Base-by-base conservation (phyloP, 352 stramenopile genomes). In the Pythium grandisporangium region DNA sequence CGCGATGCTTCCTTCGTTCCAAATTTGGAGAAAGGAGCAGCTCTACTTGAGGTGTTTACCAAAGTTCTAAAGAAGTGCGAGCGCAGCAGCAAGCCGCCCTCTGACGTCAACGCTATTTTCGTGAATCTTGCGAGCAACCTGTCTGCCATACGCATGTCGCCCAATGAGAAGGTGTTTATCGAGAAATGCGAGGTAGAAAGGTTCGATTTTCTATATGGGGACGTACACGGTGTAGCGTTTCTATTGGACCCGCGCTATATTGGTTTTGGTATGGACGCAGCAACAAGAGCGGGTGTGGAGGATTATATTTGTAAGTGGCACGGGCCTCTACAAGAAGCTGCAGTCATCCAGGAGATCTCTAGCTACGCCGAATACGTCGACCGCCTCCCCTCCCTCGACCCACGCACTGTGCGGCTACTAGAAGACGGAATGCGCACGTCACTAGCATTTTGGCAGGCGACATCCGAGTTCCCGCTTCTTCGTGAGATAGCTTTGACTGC, bases 121-220 rank as follows among this genome's bases (percentile, higher is more conserved):
- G 24, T 51, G 2, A 13, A 20, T 2, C 34, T 51, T 2, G 4
- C 16, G 1, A 12, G 11, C 7, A 6, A 17, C 1, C 20, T 38
- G 5, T 13, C 22, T 5, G 17, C 20, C n/a, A 23, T 49, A 2
- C 17, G n/a, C 1, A 17, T 44, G 3, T 17, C 44, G 2, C 5
- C 26, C 7, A 11, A 1, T 2, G 44, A 51, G 4, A 10, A 23
- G 1, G 38, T 29, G 3, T 24, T 22, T 8, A 25, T 38, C 3
- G 38, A 37, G 11, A 16, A 13, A 2, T 21, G 16, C 2, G 23
- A 45, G 1, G 30, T 2, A 8, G 26, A 40, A 2, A 10, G 10
- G 6, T 52, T 52, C 23, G 37, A 45, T 17, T 52, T 52, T n/a
- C 13, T 45, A 1, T 52, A 44, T 14, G 34, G 37, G 2, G 44